phyloP scores from a whole-genome alignment of 1,284 basidiomycete species.

The Malassezia sympodialis region DNA sequence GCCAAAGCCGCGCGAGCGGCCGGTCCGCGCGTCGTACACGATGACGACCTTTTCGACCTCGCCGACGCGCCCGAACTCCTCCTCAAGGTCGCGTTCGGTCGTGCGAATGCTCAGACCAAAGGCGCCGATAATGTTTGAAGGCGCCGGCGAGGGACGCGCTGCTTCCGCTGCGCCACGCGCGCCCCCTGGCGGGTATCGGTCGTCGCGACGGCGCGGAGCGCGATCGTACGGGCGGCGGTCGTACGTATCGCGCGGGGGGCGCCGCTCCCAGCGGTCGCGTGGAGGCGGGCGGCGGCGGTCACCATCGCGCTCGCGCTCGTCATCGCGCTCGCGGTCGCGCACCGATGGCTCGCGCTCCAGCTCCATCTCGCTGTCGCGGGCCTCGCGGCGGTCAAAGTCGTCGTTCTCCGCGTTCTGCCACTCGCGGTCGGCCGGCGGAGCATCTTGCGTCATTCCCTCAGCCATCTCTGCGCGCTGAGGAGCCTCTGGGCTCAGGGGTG shows the following conservation, averaged over 20 bases:
- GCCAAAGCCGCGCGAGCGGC: constrained; percentile 91
- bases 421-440: constrained; percentile 9
- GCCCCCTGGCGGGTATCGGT: constrained; percentile 1
- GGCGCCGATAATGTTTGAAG: constrained; percentile 81
- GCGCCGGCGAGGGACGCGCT: constrained; percentile 53
- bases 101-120: constrained; percentile 94
- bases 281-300: constrained; percentile 3
- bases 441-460: constrained; percentile 4
- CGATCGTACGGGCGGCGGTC: constrained; percentile 4
- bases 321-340: neutral
- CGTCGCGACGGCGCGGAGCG: neutral
- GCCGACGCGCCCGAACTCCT: constrained; percentile 80
- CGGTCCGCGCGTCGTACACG: constrained; percentile 95
- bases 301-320: neutral
- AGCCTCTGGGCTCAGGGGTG: constrained; percentile 5
- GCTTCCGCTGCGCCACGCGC: constrained; percentile 6
- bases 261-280: constrained; percentile 1
- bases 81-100: constrained; percentile 80
- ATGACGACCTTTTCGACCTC: constrained; percentile 82
- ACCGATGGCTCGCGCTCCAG: neutral
- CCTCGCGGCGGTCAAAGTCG: constrained; percentile 18
- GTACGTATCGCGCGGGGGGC: neutral
- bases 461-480: constrained; percentile 8
- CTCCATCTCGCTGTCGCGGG: constrained; percentile 16
- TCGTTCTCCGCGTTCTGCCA: constrained; percentile 14